Conservation (phyloP, 2,329 filamentous ascomycete species). For the Fusarium sterilihyphosum region DNA sequence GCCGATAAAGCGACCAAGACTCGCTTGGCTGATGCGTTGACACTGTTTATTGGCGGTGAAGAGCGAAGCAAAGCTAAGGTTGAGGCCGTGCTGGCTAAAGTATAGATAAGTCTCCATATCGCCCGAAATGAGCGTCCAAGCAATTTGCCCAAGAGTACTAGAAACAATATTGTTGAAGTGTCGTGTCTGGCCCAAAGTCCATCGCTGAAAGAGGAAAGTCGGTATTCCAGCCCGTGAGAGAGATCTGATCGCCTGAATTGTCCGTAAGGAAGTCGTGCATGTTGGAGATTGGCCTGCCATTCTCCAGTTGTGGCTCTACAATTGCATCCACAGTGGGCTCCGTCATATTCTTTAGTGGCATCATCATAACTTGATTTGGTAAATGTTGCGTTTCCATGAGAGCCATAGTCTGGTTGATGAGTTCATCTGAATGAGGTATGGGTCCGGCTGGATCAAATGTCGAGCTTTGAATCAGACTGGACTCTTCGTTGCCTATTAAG, state of each 20-base stretch:
- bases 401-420: background rate
- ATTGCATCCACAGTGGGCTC: background rate
- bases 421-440: accelerated
- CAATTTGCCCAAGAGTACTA: background rate
- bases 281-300: background rate
- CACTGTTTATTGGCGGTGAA: slow-evolving; percentile 53
- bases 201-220: background rate
- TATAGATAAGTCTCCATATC: background rate
- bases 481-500: accelerated
- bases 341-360: background rate
- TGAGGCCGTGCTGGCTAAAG: slow-evolving; percentile 40
- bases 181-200: background rate
- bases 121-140: background rate
- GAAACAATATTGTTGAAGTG: background rate
- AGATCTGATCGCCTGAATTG: background rate
- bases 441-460: background rate
- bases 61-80: slow-evolving; percentile 51
- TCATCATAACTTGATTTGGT: background rate
- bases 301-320: background rate
- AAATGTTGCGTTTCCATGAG: background rate
- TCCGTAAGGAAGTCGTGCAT: background rate
- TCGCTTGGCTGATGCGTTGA: slow-evolving; percentile 52
- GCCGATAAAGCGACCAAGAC: slow-evolving; percentile 50
- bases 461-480: background rate
- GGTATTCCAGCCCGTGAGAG: background rate